phyloP scores from a whole-genome alignment of 345 rosid genomes.

The Dipteronia sinensis region DNA sequence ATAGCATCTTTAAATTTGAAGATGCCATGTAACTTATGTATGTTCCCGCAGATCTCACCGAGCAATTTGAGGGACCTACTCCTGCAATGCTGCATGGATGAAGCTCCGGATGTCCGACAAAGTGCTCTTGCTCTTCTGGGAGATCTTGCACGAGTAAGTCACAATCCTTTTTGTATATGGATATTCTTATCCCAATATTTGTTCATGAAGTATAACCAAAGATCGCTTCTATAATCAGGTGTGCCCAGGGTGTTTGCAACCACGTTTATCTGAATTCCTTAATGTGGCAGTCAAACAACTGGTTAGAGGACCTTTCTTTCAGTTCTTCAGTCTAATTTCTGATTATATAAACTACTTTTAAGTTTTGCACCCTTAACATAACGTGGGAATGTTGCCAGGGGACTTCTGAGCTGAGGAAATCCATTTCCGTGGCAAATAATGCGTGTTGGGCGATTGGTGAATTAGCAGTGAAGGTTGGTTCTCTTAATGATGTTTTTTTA shows the following conservation, averaged over 20 bases:
- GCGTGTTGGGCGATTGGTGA: constrained; percentile 99
- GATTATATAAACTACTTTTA: constrained; percentile 19
- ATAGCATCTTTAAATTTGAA: neutral
- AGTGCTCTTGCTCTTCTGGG: constrained; percentile 94
- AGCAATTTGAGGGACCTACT: constrained; percentile 80
- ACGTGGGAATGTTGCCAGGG: constrained; percentile 51
- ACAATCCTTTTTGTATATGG: neutral
- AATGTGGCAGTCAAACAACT: constrained; percentile 75
- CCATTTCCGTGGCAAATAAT: constrained; percentile 87
- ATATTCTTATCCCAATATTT: neutral
- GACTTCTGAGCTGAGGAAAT: constrained; percentile 62
- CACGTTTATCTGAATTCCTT: constrained; percentile 50
- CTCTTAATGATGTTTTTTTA: constrained; percentile 4
- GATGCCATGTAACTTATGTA: neutral
- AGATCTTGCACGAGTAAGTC: constrained; percentile 74
- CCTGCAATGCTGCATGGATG: constrained; percentile 87
- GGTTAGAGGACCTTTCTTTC: constrained; percentile 49
- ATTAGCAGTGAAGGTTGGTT: constrained; percentile 80
- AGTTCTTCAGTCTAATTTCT: neutral
- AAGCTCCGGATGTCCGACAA: constrained; percentile 71
- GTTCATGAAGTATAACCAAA: neutral
- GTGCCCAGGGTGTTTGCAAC: constrained; percentile 10
- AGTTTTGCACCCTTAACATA: constrained; percentile 4
- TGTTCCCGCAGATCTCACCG: constrained; percentile 58
- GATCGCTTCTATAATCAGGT: constrained; percentile 5